Conservation (phyloP, 306 rosid species). For the Pyrus pyrifolia region DNA sequence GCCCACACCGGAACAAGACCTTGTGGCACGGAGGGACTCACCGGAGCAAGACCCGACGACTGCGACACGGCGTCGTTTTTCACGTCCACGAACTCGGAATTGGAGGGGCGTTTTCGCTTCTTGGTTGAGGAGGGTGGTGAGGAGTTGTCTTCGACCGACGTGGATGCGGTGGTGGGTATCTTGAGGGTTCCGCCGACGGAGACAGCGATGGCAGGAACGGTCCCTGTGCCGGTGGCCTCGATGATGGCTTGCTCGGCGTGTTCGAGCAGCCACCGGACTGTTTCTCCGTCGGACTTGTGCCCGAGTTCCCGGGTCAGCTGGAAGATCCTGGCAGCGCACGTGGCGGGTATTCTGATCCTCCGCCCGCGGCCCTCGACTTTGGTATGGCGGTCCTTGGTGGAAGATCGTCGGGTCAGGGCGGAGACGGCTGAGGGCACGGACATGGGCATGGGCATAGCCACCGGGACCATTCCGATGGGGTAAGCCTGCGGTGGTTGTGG, state of each 20-base stretch:
- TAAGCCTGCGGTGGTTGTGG: neutral
- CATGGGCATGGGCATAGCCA: constrained; percentile 8
- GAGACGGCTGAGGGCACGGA: constrained; percentile 7
- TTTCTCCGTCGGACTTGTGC: constrained; percentile 47
- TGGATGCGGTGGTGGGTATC: constrained; percentile 28
- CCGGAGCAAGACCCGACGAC: constrained; percentile 44
- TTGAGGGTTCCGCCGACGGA: constrained; percentile 41
- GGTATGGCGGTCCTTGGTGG: constrained; percentile 47
- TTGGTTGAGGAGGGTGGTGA: constrained; percentile 15
- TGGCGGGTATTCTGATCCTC: constrained; percentile 48
- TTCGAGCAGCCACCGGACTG: constrained; percentile 46
- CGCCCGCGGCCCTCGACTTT: constrained; percentile 48
- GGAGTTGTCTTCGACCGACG: neutral
- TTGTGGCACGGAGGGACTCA: constrained; percentile 35
- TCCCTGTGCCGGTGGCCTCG: constrained; percentile 44
- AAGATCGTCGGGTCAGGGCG: constrained; percentile 13
- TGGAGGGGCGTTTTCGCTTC: constrained; percentile 48
- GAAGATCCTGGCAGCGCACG: constrained; percentile 44
- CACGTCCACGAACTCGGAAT: constrained; percentile 43
- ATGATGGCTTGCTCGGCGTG: constrained; percentile 41
- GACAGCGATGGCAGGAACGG: constrained; percentile 46
- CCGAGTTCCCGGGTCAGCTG: constrained; percentile 43
- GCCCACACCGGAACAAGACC: constrained; percentile 57
- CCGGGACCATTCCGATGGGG: constrained; percentile 22
- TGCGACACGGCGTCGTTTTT: constrained; percentile 28